A percentile compares a stretch with the other conserved stretches of the same genome.
Evolutionary conservation across 148 eudicot genomes (phyloP).

Genomic region (Rhododendron williamsianum): DNA sequence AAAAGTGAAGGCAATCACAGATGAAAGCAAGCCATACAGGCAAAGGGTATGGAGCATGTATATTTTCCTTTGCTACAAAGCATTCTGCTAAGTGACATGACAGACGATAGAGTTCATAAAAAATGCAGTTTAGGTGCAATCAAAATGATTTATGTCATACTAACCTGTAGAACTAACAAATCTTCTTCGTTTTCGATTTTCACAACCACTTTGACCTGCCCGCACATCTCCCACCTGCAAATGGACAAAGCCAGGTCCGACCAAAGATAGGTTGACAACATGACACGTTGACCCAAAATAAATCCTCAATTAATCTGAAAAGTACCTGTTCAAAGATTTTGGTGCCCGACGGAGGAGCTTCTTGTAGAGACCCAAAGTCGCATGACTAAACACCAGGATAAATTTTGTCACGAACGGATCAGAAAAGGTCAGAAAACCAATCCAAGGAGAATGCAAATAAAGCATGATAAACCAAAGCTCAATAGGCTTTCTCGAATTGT

Average conservation of each 20-base stretch:
- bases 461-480: background rate
- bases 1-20: background rate
- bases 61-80: constrained; percentile 1
- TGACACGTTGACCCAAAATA: background rate
- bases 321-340: constrained; percentile 74
- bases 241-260: constrained; percentile 5
- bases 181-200: constrained; percentile 94
- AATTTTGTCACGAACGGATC: constrained; percentile 2
- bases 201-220: constrained; percentile 97
- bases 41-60: background rate
- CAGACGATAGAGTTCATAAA: background rate
- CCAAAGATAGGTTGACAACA: constrained; percentile 6
- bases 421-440: constrained; percentile 5
- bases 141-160: constrained; percentile 12
- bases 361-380: constrained; percentile 94
- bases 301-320: background rate
- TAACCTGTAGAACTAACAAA: constrained; percentile 74
- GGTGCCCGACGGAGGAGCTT: constrained; percentile 85
- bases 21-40: background rate
- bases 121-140: background rate
- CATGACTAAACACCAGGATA: constrained; percentile 56
- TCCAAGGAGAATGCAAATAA: background rate
- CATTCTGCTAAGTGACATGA: background rate
- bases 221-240: constrained; percentile 98
- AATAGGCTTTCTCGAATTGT: background rate